Conservation (phyloP, 2,329 filamentous ascomycete species). For the Pseudocercospora ulei region DNA sequence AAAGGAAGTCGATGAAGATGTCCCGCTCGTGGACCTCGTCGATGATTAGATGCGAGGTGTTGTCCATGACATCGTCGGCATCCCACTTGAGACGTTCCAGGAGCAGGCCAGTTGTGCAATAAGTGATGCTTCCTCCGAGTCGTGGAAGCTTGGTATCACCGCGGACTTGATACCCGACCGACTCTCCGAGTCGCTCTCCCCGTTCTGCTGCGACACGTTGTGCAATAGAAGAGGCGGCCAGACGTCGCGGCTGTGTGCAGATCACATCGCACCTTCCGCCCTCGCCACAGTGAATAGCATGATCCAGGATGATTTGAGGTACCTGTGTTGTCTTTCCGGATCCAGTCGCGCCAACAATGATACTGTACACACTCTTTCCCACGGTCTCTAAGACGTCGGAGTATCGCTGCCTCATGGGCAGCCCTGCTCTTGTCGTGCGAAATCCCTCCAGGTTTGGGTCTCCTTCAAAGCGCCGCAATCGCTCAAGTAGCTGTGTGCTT, state of each 20-base stretch:
- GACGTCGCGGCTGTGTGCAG: conserved; percentile 44
- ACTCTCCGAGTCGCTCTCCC: conserved; percentile 35
- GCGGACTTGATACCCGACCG: conserved; percentile 43
- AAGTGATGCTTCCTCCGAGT: conserved; percentile 39
- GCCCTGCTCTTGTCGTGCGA: conserved; percentile 31
- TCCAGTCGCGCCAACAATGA: conserved; percentile 42
- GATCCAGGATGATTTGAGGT: conserved; percentile 47
- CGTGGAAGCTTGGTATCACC: conserved; percentile 35
- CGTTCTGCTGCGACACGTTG: conserved; percentile 42
- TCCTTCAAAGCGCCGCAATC: conserved; percentile 18
- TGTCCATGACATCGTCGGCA: conserved; percentile 36
- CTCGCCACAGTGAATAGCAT: conserved; percentile 36
- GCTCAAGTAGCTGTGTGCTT: conserved; percentile 15
- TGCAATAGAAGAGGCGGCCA: conserved; percentile 43
- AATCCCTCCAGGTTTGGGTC: conserved; percentile 20
- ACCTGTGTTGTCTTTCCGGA: conserved; percentile 45
- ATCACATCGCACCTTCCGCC: conserved; percentile 44
- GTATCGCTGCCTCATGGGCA: conserved; percentile 39
- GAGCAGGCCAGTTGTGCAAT: conserved; percentile 45
- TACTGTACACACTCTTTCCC: conserved; percentile 37
- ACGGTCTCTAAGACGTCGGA: conserved; percentile 33
- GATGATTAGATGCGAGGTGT: conserved; percentile 43
- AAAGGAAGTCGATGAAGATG: conserved; percentile 40
- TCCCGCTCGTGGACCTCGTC: conserved; percentile 47
- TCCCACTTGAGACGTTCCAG: conserved; percentile 39